A percentile compares a stretch with the other conserved stretches of the same genome.
These are phyloP conservation scores for Rhodotorula toruloides DNA, from an alignment of 768 basidiomycete genomes.

Conservation along the genomic window DNA sequence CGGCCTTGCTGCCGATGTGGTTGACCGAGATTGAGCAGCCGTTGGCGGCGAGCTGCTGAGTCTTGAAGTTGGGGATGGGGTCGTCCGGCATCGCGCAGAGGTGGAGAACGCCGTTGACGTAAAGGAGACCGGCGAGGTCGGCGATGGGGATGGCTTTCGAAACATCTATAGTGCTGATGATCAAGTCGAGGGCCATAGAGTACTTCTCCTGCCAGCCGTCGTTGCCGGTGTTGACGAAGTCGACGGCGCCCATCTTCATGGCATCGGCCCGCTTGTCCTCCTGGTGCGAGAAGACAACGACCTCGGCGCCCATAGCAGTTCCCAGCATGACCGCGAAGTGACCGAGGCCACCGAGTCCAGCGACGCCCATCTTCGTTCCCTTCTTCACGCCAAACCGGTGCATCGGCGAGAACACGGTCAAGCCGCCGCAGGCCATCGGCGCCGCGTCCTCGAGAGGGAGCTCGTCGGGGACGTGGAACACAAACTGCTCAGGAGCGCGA, in stretches of 20 bases:
- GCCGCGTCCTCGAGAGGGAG: constrained; percentile 44
- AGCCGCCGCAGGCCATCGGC: constrained; percentile 45
- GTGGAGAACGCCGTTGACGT: constrained; percentile 55
- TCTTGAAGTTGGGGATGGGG: constrained; percentile 28
- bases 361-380: constrained; percentile 60
- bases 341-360: constrained; percentile 61
- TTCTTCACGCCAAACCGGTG: constrained; percentile 53
- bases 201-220: constrained; percentile 31
- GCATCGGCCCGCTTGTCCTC: constrained; percentile 55
- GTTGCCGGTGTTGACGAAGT: constrained; percentile 53
- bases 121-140: constrained; percentile 55
- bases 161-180: constrained; percentile 46
- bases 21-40: constrained; percentile 43
- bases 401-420: constrained; percentile 48
- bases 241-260: constrained; percentile 56
- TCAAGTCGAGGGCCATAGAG: constrained; percentile 42
- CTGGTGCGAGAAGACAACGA: constrained; percentile 43
- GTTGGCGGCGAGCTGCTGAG: constrained; percentile 37
- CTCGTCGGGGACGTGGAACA: constrained; percentile 46
- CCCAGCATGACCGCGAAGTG: constrained; percentile 34
- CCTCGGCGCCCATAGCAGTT: constrained; percentile 42
- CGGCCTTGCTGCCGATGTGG: constrained; percentile 57
- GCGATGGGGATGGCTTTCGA: constrained; percentile 50
- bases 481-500: constrained; percentile 44
- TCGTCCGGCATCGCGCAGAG: constrained; percentile 48